These are phyloP conservation scores for Aspergillus sclerotialis DNA, from an alignment of 2,329 filamentous ascomycete genomes.

Conservation along the genomic window DNA sequence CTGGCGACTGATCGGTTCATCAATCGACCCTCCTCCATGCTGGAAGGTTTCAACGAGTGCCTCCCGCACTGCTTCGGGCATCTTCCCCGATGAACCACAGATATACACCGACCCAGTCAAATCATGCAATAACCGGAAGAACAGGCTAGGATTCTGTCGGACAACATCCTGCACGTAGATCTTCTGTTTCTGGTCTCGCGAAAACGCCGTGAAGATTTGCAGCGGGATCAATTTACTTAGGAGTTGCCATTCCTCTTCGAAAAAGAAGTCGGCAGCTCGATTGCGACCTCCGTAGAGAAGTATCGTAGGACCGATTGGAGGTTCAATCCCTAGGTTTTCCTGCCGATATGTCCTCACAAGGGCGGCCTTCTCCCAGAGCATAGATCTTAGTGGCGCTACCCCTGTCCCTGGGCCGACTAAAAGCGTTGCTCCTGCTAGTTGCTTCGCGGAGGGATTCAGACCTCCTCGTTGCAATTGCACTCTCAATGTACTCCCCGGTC, in stretches of 20 bases:
- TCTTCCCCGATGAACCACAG: slow-evolving; percentile 56
- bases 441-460: slow-evolving; percentile 40
- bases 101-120: slow-evolving; percentile 46
- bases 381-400: slow-evolving; percentile 72
- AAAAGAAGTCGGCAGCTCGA: slow-evolving; percentile 69
- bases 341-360: slow-evolving; percentile 25
- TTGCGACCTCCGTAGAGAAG: slow-evolving; percentile 86
- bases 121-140: slow-evolving; percentile 48
- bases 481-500: slow-evolving; percentile 50
- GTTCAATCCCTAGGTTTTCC: slow-evolving; percentile 20
- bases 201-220: slow-evolving; percentile 59
- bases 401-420: slow-evolving; percentile 82
- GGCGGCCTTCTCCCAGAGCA: slow-evolving; percentile 66
- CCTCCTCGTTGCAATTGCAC: slow-evolving; percentile 53
- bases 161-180: slow-evolving; percentile 63
- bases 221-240: slow-evolving; percentile 40
- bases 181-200: slow-evolving; percentile 59
- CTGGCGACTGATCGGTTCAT: slow-evolving; percentile 28
- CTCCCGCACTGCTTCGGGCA: slow-evolving; percentile 63
- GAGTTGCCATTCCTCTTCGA: slow-evolving; percentile 63
- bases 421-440: slow-evolving; percentile 55
- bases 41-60: slow-evolving; percentile 57
- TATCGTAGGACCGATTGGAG: slow-evolving; percentile 40
- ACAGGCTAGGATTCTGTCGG: slow-evolving; percentile 41
- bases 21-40: slow-evolving; percentile 40